phyloP scores from a whole-genome alignment of 1,139 yeast genomes.

The Candida sojae region DNA sequence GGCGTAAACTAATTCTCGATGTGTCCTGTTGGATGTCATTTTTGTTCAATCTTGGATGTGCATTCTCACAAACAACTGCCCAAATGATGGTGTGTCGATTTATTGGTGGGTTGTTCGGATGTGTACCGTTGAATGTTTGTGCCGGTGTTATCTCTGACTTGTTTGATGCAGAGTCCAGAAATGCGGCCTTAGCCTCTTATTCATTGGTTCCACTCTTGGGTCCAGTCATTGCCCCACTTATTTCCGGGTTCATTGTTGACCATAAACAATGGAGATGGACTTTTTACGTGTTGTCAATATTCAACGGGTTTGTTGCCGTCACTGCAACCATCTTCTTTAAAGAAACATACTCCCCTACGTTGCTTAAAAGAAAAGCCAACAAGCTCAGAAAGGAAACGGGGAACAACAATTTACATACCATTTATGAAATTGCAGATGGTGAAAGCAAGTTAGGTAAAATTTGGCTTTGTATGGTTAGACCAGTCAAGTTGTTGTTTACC shows the following conservation, averaged over 20 bases:
- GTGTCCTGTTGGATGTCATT: constrained; percentile 37
- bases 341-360: constrained; percentile 45
- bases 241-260: constrained; percentile 58
- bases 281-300: constrained; percentile 41
- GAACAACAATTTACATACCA: constrained; percentile 41
- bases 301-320: constrained; percentile 42
- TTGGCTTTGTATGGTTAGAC: constrained; percentile 37
- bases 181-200: constrained; percentile 43
- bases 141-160: constrained; percentile 45
- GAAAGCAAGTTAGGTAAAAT: constrained; percentile 34
- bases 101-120: constrained; percentile 42
- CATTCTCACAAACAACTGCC: constrained; percentile 37
- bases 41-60: constrained; percentile 43
- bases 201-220: constrained; percentile 54
- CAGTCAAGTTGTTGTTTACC: constrained; percentile 40
- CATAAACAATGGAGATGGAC: constrained; percentile 48
- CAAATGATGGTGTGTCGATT: constrained; percentile 45
- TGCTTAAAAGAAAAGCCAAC: constrained; percentile 34
- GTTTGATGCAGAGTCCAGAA: constrained; percentile 40
- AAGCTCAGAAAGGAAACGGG: constrained; percentile 37
- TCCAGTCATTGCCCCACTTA: constrained; percentile 61
- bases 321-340: constrained; percentile 35
- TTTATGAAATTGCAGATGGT: constrained; percentile 42
- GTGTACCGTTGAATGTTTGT: constrained; percentile 46
- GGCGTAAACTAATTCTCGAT: constrained; percentile 43